Evolutionary conservation across 306 rosid species (phyloP).

Genomic region (Trifolium subterraneum): DNA sequence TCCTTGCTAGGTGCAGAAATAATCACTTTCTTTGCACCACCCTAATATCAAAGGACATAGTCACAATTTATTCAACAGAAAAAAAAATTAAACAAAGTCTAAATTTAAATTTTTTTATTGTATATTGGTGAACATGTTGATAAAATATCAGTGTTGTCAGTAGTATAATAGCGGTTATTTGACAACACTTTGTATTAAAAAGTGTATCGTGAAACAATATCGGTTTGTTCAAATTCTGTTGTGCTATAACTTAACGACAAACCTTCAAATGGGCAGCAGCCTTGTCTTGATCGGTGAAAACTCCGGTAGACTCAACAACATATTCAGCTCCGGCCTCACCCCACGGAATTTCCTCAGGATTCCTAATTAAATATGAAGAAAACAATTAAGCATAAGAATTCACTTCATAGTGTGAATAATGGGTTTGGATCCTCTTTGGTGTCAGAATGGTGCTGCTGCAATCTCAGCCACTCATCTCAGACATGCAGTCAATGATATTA

Average conservation of each 20-base stretch:
- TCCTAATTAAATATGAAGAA: slow-evolving; percentile 26
- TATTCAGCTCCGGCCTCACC: slow-evolving; percentile 55
- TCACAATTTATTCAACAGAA: not conserved
- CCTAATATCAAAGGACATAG: slow-evolving; percentile 47
- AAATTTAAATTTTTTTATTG: not conserved
- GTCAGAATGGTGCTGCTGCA: too few species aligned
- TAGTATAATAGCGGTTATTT: not conserved
- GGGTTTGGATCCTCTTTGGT: too few species aligned
- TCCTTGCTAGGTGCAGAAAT: slow-evolving; percentile 95
- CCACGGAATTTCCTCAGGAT: slow-evolving; percentile 68
- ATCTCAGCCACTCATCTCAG: too few species aligned
- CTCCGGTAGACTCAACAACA: slow-evolving; percentile 81
- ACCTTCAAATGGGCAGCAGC: slow-evolving; percentile 89
- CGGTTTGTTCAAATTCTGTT: not conserved
- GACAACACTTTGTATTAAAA: not conserved
- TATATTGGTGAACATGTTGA: not conserved
- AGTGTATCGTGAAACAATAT: not conserved
- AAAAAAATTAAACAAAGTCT: not conserved
- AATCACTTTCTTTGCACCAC: slow-evolving; percentile 94
- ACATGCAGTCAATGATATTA: too few species aligned
- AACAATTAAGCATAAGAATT: not conserved
- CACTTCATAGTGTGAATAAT: not conserved
- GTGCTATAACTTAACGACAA: not conserved
- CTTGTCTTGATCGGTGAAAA: slow-evolving; percentile 83
- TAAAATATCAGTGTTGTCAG: not conserved